Conservation (phyloP, 2,329 filamentous ascomycete species). For the Myotisia sp. region DNA sequence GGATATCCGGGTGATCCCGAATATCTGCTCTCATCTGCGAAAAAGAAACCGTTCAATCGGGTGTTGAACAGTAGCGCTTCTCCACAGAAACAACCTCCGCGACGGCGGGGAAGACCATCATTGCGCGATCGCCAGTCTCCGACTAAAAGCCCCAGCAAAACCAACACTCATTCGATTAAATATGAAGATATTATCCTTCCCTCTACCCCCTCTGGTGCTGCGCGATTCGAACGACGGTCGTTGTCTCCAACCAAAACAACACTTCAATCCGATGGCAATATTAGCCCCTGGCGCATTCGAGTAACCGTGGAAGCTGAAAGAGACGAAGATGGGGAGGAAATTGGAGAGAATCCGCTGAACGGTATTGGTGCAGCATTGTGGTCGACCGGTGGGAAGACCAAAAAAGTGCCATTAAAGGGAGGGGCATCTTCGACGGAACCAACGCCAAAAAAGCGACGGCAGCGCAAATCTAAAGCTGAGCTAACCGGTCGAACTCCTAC, state of each 20-base stretch:
- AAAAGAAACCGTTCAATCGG: conserved; percentile 25
- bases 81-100: conserved; percentile 23
- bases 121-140: conserved; percentile 1
- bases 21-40: conserved; percentile 30
- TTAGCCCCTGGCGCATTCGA: conserved; percentile 35
- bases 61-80: conserved; percentile 29
- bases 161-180: conserved; percentile 27
- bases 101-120: conserved; percentile 17
- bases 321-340: conserved; percentile 31
- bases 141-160: conserved; percentile 12
- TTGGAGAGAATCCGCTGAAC: conserved; percentile 19
- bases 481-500: conserved; percentile 21
- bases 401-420: conserved; percentile 30
- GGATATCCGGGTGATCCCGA: conserved; percentile 29
- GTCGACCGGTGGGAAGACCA: conserved; percentile 25
- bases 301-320: conserved; percentile 35
- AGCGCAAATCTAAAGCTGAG: conserved; percentile 31
- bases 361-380: conserved; percentile 7
- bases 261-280: conserved; percentile 24
- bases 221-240: conserved; percentile 11
- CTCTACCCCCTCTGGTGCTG: conserved; percentile 21
- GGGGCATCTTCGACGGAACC: conserved; percentile 19
- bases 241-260: conserved; percentile 26
- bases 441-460: conserved; percentile 29
- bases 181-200: conserved; percentile 32